Conservation (phyloP, 192 early-diverging fungal species). For the Umbelopsis ramanniana region DNA sequence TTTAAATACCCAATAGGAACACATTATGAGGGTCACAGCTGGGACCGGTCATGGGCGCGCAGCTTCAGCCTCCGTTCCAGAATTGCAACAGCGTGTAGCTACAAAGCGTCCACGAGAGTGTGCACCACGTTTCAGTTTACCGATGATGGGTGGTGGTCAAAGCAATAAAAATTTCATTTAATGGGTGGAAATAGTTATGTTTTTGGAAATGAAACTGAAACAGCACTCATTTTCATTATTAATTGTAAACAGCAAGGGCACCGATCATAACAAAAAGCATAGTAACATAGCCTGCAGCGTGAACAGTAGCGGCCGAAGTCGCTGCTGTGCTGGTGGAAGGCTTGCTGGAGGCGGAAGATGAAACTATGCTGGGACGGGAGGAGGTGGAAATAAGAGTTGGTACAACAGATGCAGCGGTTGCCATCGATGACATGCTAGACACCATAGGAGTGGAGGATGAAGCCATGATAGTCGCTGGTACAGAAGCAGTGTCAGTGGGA, state of each 20-base stretch:
- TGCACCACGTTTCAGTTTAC: too few relatives aligned
- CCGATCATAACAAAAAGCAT: not conserved
- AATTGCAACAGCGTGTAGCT: too few relatives aligned
- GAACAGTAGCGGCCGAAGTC: not conserved
- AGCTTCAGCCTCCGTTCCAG: too few relatives aligned
- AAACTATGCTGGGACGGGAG: not conserved
- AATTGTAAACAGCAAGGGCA: not conserved
- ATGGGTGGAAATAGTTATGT: too few relatives aligned
- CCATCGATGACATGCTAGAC: not conserved
- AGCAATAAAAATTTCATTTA: too few relatives aligned
- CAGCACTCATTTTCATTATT: too few relatives aligned
- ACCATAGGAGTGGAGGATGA: not conserved
- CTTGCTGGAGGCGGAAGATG: not conserved
- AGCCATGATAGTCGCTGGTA: not conserved
- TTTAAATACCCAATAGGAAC: too few relatives aligned
- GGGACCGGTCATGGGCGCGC: too few relatives aligned
- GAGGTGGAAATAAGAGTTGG: not conserved
- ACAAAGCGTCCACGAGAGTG: too few relatives aligned
- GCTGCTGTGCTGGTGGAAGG: not conserved
- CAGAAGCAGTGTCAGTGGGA: not conserved
- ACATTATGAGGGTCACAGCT: too few relatives aligned
- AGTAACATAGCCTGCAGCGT: not conserved
- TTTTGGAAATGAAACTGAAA: too few relatives aligned
- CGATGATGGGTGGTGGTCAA: too few relatives aligned
- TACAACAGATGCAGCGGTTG: not conserved